Evolutionary conservation across 257 asterid species (phyloP), one percentile per base, ranked within the genome.

Genomic region (Solanum sejunctum): DNA sequence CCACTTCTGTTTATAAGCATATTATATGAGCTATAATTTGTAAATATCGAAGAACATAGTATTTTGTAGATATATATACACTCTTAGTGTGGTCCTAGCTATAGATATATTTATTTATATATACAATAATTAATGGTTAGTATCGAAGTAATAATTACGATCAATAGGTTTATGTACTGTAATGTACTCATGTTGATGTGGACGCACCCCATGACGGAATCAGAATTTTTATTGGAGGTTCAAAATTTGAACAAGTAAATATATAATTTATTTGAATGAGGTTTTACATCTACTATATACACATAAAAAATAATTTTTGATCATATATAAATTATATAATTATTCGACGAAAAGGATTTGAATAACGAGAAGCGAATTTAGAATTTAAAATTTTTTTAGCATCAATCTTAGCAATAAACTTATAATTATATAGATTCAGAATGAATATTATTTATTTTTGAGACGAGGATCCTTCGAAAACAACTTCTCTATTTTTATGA

Each of bases 1-100:
- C 57, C 64, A 86, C 90, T 84, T 80, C 85, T 88, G 85, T 84
- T 88, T 28, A 86, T 88, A 39, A 87, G 85, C 95, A 93, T 91
- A 84, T 81, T 41, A 51, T 56, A 39, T 8, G 18, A 16, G 67
- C 36, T 32, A 12, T 70, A 70, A 39, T 26, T 49, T 54, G 70
- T 70, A 41, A 41, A 70, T 77, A 66, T 66, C 26, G 60, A 52
- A n/a, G 58, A 47, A 9, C 58, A 13, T 72, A 72, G 80, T 71
- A 10, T n/a, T 61, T 87, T 47, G 11, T 28, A 32, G 36, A 0
- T 64, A 16, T 47, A 63, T 23, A 47, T 39, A 69, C 32, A 84
- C 79, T 86, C 85, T 86, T 12, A 36, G 8, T 64, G 54, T 57
- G 16, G 67, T 72, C 56, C 80, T 43, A 43, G 4, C 11, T 20